phyloP scores from a whole-genome alignment of 148 eudicot species.

The Camellia sinensis region DNA sequence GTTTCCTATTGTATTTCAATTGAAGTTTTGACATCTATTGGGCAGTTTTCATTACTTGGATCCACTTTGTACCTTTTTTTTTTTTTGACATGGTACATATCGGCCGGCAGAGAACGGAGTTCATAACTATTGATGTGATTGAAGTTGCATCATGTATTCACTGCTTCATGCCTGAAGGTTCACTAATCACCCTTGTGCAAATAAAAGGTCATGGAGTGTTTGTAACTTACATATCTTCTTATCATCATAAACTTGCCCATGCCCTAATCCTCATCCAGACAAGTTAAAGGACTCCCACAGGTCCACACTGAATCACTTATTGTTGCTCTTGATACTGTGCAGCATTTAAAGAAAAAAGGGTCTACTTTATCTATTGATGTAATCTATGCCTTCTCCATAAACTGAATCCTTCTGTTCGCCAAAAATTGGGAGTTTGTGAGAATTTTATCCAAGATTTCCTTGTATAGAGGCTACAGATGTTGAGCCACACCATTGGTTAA shows the following conservation, averaged over 20 bases:
- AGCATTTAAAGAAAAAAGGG: neutral
- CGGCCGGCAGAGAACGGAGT: no score
- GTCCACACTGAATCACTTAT: neutral
- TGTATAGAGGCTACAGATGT: neutral
- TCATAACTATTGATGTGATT: neutral
- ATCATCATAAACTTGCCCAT: neutral
- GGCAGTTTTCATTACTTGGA: no score
- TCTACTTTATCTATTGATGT: neutral
- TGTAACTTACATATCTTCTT: conserved; percentile 2
- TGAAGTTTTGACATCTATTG: no score
- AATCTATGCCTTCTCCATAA: neutral
- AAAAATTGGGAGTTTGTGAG: neutral
- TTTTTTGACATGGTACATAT: no score
- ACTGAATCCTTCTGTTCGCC: neutral
- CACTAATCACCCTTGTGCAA: neutral
- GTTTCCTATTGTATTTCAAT: no score
- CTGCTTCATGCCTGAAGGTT: neutral
- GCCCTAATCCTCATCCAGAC: conserved; percentile 1
- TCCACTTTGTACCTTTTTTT: no score
- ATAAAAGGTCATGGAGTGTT: neutral
- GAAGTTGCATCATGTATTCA: neutral
- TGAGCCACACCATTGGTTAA: neutral
- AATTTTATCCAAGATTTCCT: neutral
- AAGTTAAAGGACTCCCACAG: neutral
- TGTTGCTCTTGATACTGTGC: neutral